A percentile compares a stretch with the other conserved stretches of the same genome.
phyloP scores from a whole-genome alignment of 1,284 basidiomycete genomes.

The Vanrija sp. region DNA sequence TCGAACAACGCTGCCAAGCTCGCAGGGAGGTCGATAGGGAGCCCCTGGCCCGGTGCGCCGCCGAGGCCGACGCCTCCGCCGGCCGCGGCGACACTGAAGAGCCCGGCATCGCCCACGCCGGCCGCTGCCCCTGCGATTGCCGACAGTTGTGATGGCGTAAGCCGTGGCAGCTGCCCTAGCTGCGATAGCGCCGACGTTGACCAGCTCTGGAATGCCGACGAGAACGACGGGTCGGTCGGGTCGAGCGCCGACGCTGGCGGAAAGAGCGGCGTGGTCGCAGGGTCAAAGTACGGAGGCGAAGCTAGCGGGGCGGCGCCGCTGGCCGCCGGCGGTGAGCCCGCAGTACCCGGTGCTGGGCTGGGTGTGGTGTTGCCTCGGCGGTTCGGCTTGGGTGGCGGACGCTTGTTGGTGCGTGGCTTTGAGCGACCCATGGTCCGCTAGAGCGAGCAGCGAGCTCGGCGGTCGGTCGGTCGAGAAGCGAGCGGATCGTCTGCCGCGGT shows the following conservation, averaged over 20 bases:
- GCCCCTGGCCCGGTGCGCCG: constrained; percentile 1
- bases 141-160: constrained; percentile 37
- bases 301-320: neutral
- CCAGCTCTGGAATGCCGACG: constrained; percentile 38
- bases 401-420: constrained; percentile 43
- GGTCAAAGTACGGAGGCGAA: constrained; percentile 8
- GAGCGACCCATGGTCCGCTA: constrained; percentile 37
- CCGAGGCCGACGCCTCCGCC: neutral
- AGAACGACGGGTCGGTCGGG: constrained; percentile 25
- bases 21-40: constrained; percentile 41
- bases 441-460: neutral
- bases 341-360: neutral
- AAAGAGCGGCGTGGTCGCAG: constrained; percentile 9
- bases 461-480: neutral
- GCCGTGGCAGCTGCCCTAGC: constrained; percentile 35
- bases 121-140: constrained; percentile 43
- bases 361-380: neutral
- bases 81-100: constrained; percentile 10
- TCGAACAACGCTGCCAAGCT: constrained; percentile 47
- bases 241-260: constrained; percentile 18
- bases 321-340: constrained; percentile 1
- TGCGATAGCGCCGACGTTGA: constrained; percentile 33
- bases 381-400: constrained; percentile 21
- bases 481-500: too few relatives aligned
- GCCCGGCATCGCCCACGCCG: constrained; percentile 31